These are phyloP conservation scores for Scheffersomyces segobiensis DNA, from an alignment of 1,139 yeast species.

Conservation along the genomic window DNA sequence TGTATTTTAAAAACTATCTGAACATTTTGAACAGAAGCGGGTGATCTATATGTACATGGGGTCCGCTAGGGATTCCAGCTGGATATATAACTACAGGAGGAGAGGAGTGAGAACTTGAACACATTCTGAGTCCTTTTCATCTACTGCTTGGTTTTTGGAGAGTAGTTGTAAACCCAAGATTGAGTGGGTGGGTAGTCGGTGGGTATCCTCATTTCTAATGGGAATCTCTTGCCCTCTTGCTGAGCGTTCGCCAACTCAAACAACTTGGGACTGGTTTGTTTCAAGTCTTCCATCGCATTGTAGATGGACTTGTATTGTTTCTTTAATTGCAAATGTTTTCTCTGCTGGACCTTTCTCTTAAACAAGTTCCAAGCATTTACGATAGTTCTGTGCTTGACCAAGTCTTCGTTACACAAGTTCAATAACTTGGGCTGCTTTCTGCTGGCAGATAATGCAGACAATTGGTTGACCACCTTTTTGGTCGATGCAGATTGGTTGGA, in stretches of 20 bases:
- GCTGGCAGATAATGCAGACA: conserved; percentile 82
- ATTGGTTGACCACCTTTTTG: conserved; percentile 68
- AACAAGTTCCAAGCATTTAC: conserved; percentile 79
- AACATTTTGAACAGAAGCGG: conserved; percentile 3
- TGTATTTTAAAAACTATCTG: conserved; percentile 5
- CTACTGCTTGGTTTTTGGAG: conserved; percentile 7
- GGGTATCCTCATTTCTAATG: conserved; percentile 82
- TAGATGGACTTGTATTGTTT: conserved; percentile 67
- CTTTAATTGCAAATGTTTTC: conserved; percentile 48
- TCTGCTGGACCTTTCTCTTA: conserved; percentile 49
- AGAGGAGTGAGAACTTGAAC: background rate
- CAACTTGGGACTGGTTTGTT: conserved; percentile 46
- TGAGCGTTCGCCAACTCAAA: conserved; percentile 51
- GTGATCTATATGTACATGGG: background rate
- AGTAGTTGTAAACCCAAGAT: conserved; percentile 74
- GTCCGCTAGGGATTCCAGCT: background rate
- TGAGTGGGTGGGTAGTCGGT: conserved; percentile 88
- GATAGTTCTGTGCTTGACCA: conserved; percentile 80
- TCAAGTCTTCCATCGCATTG: conserved; percentile 75
- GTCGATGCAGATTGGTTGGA: conserved; percentile 55
- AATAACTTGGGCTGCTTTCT: conserved; percentile 84
- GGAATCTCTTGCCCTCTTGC: conserved; percentile 57
- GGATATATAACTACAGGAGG: background rate
- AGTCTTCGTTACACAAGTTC: conserved; percentile 76
- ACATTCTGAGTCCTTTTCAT: background rate